Base-by-base conservation (phyloP, 257 asterid species). In the Solanum pimpinellifolium region DNA sequence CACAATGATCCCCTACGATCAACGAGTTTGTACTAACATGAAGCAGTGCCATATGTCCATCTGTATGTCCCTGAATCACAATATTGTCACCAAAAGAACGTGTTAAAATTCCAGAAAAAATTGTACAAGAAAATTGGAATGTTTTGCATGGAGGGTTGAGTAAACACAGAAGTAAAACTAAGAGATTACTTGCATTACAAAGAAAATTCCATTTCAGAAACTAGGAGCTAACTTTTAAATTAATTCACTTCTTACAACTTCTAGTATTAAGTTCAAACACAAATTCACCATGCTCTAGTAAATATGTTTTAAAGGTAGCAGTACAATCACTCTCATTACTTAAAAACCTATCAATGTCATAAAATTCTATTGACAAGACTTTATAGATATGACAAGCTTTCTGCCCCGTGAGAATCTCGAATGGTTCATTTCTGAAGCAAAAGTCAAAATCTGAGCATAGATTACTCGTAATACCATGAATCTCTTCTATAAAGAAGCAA, bases 1-100 rank as follows among this genome's bases (percentile, higher is more conserved):
- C 94, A 85, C 99, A 97, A 89, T 97, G 99, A 93, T 97, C 99
- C 70, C 99, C 99, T 49, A 93, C 99, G 84, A 95, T 92, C 94
- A 97, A 88, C 6, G 99, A 91, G 91, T 97, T 93, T 70, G 99
- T 92, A 90, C 90, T 87, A 88, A 94, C 93, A 90, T 97, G 98
- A 90, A 95, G 98, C 89, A 97, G 77, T 60, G 93, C 98, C 94
- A 95, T 82, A 88, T 97, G 99, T 84, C 99, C 98, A 88, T 97
- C 99, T 60, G 99, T 95, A 91, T 97, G 99, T 89, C 99, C 99
- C 99, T 97, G 89, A 87, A 87, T 68, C 47, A 89, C 56, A 77
- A 85, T 68, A 84, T 83, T 84, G 72, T 84, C 42, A 52, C 84
- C 87, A 39, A 84, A 46, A 82, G 86, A 46, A 16, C 20, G 42